Base-by-base conservation (phyloP, 2,329 filamentous ascomycete genomes). In the Epicoccum sorghinum region DNA sequence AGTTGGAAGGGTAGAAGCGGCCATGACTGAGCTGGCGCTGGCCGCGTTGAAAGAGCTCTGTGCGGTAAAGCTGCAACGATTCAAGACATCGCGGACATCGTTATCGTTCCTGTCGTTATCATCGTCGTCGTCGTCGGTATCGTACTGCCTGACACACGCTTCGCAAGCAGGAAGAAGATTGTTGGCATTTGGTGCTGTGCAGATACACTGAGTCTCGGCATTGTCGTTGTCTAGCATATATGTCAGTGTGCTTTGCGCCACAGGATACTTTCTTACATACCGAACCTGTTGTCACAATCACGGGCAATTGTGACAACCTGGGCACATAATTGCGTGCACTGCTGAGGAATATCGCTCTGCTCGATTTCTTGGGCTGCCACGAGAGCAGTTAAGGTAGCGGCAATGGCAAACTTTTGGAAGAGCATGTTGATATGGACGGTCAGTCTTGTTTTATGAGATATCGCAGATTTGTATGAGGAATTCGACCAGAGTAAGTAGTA, bases 271-370 rank as follows among this genome's bases (percentile, higher is more conserved):
- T 33, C 7, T 18, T 30, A 33, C 32, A n/a, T 62, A 66, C 65
- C 52, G 39, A 57, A 59, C 37, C 63, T 55, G 9, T 54, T 52
- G 55, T 72, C 65, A 45, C 70, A 73, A 35, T 61, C 52, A 12
- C 46, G 55, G n/a, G 65, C 49, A 12, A 69, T 60, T 8, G 52
- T 54, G 8, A 67, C 60, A 8, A 71, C 61, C 27, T 59, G 50
- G 5, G 64, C 54, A 57, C 70, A 73, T n/a, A 69, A 50, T 13
- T 60, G 56, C 3, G 55, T 62, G 61, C 71, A 73, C 44, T 68
- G 61, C 14, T 32, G 38, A 8, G 71, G 71, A 18, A 74, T 62
- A 27, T 72, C 67, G 51, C 67, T 56, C 53, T 66, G 58, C 47
- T 65, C 63, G 46, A 73, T 58, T n/a, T 72, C 68, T 42, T 69